Evolutionary conservation across 2,329 filamentous ascomycete species (phyloP).

Genomic region (Fusarium newnesense): DNA sequence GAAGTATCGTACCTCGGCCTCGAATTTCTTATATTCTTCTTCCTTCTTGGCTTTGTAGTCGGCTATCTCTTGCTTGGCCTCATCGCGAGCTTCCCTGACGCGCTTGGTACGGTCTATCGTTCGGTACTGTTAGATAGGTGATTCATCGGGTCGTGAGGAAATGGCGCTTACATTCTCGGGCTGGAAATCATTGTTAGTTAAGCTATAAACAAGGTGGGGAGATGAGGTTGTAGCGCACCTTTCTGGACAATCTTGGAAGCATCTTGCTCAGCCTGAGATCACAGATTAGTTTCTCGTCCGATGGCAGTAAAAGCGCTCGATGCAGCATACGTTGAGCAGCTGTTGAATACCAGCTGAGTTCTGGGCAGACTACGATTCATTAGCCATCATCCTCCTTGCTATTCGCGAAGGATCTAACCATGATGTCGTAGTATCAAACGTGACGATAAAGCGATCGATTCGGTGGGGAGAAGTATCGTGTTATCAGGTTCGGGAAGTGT

Average conservation of each 20-base stretch:
- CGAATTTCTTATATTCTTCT: constrained; percentile 93
- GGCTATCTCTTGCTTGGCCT: constrained; percentile 98
- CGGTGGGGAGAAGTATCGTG: neutral
- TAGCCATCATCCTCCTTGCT: constrained; percentile 36
- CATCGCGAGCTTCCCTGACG: constrained; percentile 94
- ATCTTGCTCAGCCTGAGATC: constrained; percentile 87
- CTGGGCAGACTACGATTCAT: constrained; percentile 81
- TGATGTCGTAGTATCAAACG: constrained; percentile 21
- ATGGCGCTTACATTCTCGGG: constrained; percentile 83
- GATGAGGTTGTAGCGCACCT: constrained; percentile 65
- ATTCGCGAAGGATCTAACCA: constrained; percentile 33
- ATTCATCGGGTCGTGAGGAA: constrained; percentile 4
- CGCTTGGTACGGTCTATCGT: constrained; percentile 81
- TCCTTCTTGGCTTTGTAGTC: constrained; percentile 92
- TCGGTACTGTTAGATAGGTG: constrained; percentile 1
- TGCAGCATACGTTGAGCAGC: constrained; percentile 85
- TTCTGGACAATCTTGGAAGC: constrained; percentile 99
- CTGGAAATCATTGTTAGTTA: constrained; percentile 56
- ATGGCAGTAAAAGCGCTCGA: neutral
- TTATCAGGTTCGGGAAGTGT: neutral
- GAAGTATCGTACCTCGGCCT: constrained; percentile 69
- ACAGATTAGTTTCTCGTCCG: constrained; percentile 2
- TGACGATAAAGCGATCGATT: neutral
- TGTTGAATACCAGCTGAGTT: constrained; percentile 99
- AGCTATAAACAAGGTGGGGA: neutral